Percentiles rank a stretch among this genome's conserved stretches.
These are phyloP conservation scores for Talaromyces sp. DNA, from an alignment of 2,329 filamentous ascomycete species.

Conservation along the genomic window DNA sequence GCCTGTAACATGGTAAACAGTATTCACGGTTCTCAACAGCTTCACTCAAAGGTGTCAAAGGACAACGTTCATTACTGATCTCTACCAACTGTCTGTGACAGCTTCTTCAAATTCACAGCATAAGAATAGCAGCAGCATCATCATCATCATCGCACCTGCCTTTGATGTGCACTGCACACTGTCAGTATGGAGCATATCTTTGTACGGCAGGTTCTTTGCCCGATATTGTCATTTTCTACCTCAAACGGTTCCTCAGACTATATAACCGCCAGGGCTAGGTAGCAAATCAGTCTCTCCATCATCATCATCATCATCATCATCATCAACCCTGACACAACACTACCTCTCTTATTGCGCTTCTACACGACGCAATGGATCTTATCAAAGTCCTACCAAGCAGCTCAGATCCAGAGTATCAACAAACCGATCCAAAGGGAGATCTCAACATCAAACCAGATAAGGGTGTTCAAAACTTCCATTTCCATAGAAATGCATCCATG, in stretches of 20 bases:
- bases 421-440: background rate
- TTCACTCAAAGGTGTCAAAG: background rate
- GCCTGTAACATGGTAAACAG: background rate
- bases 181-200: background rate
- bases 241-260: background rate
- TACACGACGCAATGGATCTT: background rate
- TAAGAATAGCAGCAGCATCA: too few species aligned
- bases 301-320: background rate
- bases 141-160: background rate
- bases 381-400: background rate
- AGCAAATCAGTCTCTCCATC: background rate
- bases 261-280: background rate
- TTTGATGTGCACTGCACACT: background rate
- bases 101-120: background rate
- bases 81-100: background rate
- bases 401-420: background rate
- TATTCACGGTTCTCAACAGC: background rate
- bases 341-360: background rate
- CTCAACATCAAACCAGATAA: background rate
- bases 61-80: background rate
- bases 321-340: background rate
- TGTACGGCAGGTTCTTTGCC: background rate
- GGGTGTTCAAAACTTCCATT: background rate
- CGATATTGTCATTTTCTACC: background rate
- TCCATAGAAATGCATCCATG: background rate